Evolutionary conservation across 768 basidiomycete species (phyloP), one percentile per base, ranked within the genome.

Genomic region (Porphyrellus cyaneotinctus): DNA sequence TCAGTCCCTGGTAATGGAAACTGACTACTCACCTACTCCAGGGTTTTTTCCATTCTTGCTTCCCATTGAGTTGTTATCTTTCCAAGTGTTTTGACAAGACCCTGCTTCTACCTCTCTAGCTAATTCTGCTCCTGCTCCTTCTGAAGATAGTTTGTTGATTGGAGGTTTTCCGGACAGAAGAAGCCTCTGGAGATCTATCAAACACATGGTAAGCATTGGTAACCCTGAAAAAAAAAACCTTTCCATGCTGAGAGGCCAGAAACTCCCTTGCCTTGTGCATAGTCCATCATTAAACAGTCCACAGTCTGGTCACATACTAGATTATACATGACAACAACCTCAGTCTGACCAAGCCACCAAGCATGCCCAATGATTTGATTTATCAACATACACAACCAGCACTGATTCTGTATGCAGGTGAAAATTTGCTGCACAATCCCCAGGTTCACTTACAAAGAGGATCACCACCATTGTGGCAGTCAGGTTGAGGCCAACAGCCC

Each of bases 331-430:
- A 43, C 2, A 9, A 58, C 55, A 1, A 17, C 51, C 5, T 52
- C 43, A 0, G 51, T 33, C 17, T 58, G 58, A 3, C 58, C 55
- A 2, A 57, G 51, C 2, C 43, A 55, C 55, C 58, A 58, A 2
- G 55, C 58, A 11, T 58, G 1, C 50, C 51, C n/a, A n/a, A n/a
- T n/a, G n/a, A n/a, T n/a, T n/a, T n/a, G n/a, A n/a, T n/a, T n/a
- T n/a, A n/a, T n/a, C 1, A 57, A 18, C 54, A 58, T 56, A 1
- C 51, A 10, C 0, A 54, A 58, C 54, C 57, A 58, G 24, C 57
- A 58, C 24, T 58, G 52, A 26, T 47, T 35, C 46, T 47, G 46
- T 13, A 13, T 13, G 33, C 11, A 20, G 24, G 24, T 47, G n/a
- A 47, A 18, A 2, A 9, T 14, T 12, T 12, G 31, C 15, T 33